Evolutionary conservation across 2,329 filamentous ascomycete genomes (phyloP).

Genomic region (Calonectria crousiana): DNA sequence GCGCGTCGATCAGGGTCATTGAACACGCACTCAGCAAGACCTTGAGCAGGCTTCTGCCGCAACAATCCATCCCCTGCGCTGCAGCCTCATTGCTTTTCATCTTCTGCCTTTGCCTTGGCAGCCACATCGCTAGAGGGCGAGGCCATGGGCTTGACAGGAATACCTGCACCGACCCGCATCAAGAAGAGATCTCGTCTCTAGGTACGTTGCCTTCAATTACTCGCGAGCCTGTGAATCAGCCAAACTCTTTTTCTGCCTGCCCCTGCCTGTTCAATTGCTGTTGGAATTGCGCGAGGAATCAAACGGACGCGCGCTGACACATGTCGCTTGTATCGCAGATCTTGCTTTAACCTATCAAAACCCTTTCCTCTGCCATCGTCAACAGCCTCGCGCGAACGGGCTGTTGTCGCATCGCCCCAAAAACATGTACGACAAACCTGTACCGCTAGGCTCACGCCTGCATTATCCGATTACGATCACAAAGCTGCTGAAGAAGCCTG

Average conservation of each 20-base stretch:
- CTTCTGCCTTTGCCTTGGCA: constrained; percentile 7
- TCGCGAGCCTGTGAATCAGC: not conserved
- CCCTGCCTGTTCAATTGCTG: constrained; percentile 9
- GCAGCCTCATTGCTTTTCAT: not conserved
- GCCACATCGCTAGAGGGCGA: constrained; percentile 36
- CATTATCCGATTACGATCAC: constrained; percentile 95
- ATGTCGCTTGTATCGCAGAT: constrained; percentile 9
- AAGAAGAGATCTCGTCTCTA: constrained; percentile 47
- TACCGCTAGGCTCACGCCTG: constrained; percentile 72
- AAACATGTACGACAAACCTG: constrained; percentile 54
- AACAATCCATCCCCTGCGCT: not conserved
- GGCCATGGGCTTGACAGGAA: constrained; percentile 53
- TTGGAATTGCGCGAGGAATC: not conserved
- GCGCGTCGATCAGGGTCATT: constrained; percentile 1
- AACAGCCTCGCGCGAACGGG: constrained; percentile 5
- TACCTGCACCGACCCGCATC: constrained; percentile 44
- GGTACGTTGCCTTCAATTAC: constrained; percentile 37
- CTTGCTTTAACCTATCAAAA: constrained; percentile 19
- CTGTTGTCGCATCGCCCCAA: not conserved
- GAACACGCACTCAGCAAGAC: not conserved
- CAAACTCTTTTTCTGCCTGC: not conserved
- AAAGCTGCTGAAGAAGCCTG: constrained; percentile 80
- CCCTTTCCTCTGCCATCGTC: not conserved
- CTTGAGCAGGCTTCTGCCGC: not conserved
- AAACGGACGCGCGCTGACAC: constrained; percentile 27